A percentile compares a stretch with the other conserved stretches of the same genome.
phyloP scores from a whole-genome alignment of 2,329 filamentous ascomycete genomes.

The Pyrenochaeta sp. region DNA sequence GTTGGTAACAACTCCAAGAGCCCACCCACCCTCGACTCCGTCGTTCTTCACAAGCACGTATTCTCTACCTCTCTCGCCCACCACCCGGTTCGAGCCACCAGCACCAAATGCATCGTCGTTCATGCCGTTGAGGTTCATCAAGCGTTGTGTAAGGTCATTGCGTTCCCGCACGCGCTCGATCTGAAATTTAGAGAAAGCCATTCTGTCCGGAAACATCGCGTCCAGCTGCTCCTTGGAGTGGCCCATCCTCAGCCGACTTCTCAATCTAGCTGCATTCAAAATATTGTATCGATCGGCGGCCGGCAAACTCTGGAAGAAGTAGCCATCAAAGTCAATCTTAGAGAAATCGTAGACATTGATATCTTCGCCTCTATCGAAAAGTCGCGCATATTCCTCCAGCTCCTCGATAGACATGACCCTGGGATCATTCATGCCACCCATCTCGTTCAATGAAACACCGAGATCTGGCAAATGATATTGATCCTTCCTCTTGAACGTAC shows the following conservation, averaged over 20 bases:
- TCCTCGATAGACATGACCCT: conserved; percentile 97
- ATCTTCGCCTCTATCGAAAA: conserved; percentile 92
- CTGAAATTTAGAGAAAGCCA: conserved; percentile 96
- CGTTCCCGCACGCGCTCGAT: conserved; percentile 92
- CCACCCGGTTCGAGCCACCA: conserved; percentile 71
- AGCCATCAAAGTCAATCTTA: conserved; percentile 96
- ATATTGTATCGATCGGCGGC: conserved; percentile 96
- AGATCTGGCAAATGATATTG: conserved; percentile 94
- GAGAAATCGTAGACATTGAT: conserved; percentile 90
- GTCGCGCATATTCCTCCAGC: conserved; percentile 89
- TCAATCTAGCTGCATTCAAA: conserved; percentile 86
- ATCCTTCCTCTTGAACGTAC: conserved; percentile 89
- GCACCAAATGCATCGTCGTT: conserved; percentile 74
- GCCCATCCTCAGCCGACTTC: conserved; percentile 92
- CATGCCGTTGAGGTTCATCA: conserved; percentile 96
- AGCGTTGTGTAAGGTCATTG: conserved; percentile 90
- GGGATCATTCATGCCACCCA: conserved; percentile 91
- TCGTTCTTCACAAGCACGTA: conserved; percentile 97
- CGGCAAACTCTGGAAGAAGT: conserved; percentile 93
- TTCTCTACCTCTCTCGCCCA: conserved; percentile 87
- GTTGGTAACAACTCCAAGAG: conserved; percentile 88
- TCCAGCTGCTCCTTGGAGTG: conserved; percentile 96
- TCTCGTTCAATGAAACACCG: conserved; percentile 77
- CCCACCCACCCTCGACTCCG: conserved; percentile 94
- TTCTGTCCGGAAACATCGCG: conserved; percentile 94